Base-by-base conservation (phyloP, 2,329 filamentous ascomycete species). In the Penicillium expansum region DNA sequence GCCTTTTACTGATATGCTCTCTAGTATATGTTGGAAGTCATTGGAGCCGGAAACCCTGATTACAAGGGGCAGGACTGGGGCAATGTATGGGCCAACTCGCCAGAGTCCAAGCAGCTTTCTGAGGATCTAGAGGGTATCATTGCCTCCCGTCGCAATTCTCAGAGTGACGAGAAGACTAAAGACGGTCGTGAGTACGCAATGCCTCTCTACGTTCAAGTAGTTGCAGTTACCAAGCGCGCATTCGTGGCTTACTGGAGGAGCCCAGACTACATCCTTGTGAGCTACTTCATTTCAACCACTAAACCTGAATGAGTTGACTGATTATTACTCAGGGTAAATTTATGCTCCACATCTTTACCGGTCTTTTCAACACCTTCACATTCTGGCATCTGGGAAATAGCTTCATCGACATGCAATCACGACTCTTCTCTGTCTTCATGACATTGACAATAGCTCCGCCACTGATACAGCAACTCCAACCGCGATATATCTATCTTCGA, bases 21-120 rank as follows among this genome's bases (percentile, higher is more conserved):
- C 2, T 76, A 94, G 76, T 94, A 89, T 75, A 93, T 94, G 90
- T 84, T 95, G 9, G 90, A 94, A 50, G 81, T 79, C 22, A 83
- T 88, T 35, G 86, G 86, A 6, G 86, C 84, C 9, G 85, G 84
- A 6, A 81, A 85, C 51, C 84, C 85, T 10, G 82, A 85, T 55
- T 82, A 85, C 48, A 75, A 78, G 7, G 82, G 82, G 1, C 77
- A 85, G 56, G 84, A 89, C 63, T 89, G 86, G 86, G 80, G 76
- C 1, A 79, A 86, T 33, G 78, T 83, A 0, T 89, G 86, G 86
- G 75, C 74, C 2, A 66, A 76, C 1, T 86, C 83, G 0, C 68
- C 75, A 0, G 78, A 86, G 55, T 77, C 78, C 35, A 68, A 78
- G 18, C 65, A 71, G 4, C 77, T 80, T 9, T 73, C 74, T 0